A percentile compares a stretch with the other conserved stretches of the same genome.
These are phyloP conservation scores for Aquilaria sinensis DNA, from an alignment of 345 rosid genomes.

Conservation along the genomic window DNA sequence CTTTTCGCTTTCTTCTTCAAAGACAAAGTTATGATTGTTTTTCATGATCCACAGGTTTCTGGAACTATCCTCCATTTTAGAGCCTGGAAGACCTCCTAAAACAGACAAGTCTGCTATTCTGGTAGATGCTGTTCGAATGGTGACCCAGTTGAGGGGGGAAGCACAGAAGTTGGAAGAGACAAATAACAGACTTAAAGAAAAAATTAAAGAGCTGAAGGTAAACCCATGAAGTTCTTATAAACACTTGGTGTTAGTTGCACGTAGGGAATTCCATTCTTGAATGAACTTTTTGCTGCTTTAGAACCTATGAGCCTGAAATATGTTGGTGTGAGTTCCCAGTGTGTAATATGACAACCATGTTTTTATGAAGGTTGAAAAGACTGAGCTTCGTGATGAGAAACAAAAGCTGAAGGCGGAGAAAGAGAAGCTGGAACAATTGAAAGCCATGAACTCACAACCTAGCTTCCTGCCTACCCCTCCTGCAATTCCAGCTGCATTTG, in stretches of 20 bases:
- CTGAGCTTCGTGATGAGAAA: slow-evolving; percentile 72
- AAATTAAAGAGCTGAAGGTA: slow-evolving; percentile 74
- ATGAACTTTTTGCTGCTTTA: too few relatives aligned
- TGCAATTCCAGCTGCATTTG: slow-evolving; percentile 60
- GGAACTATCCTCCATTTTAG: slow-evolving; percentile 76
- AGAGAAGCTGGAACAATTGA: slow-evolving; percentile 69
- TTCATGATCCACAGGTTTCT: slow-evolving; percentile 51
- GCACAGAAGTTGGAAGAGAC: slow-evolving; percentile 83
- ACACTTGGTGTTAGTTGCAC: too few relatives aligned
- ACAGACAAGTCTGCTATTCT: slow-evolving; percentile 86
- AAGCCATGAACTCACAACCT: slow-evolving; percentile 55
- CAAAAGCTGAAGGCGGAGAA: slow-evolving; percentile 56
- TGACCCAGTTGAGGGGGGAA: slow-evolving; percentile 67
- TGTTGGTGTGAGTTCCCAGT: neutral
- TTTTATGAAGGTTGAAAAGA: slow-evolving; percentile 66
- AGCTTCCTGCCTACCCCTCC: slow-evolving; percentile 53
- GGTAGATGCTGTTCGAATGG: slow-evolving; percentile 77
- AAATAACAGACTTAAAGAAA: slow-evolving; percentile 78
- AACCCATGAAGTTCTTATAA: slow-evolving; percentile 2
- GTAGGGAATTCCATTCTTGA: too few relatives aligned
- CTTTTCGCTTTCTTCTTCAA: neutral
- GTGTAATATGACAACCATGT: neutral
- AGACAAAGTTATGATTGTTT: slow-evolving; percentile 8
- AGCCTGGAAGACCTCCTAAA: slow-evolving; percentile 91
- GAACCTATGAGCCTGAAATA: too few relatives aligned